Base-by-base conservation (phyloP, 768 basidiomycete species). In the Tulasnella sp. region DNA sequence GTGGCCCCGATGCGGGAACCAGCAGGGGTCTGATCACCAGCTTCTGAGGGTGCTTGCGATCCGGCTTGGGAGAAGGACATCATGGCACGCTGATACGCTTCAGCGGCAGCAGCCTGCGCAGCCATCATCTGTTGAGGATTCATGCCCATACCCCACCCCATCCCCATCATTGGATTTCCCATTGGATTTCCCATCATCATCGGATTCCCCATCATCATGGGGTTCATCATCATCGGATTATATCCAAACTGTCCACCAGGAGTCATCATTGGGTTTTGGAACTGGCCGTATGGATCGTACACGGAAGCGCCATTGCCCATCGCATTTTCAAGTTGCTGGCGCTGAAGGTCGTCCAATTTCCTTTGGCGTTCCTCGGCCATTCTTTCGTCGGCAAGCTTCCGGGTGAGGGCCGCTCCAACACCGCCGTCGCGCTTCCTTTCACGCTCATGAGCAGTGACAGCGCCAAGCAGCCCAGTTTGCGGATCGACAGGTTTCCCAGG, bases 361-460 rank as follows among this genome's bases (percentile, higher is more conserved):
- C 96, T 86, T 78, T 96, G 94, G 66, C 95, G 85, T 76, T 95
- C 93, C 81, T 98, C 96, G 7, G 92, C 95, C 40, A 94, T 74
- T 39, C 96, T 85, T 79, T 92, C 91, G 77, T 98, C 95, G 52
- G 95, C 87, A 81, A 98, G 96, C 40, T 94, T 88, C 81, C 98
- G 95, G 0, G 97, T 98, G 76, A 99, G 81, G 1, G 94, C 87
- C 32, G 95, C 95, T 67, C 96, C 97, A 19, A 98, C 88, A 41
- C 96, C 96, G 67, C 97, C 95, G 73, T 96, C 95, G 35, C 94
- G 89, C 78, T 96, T 94, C 74, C 94, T 85, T 72, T 98, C 96
- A 68, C 93, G 86, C 80, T 99, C 94, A 79, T 97, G 94, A 9
- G 91, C 92, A 52, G 94, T 94, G 77, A 98, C 94, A 1, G 96